Base-by-base conservation (phyloP, 371 early-diverging fungal genomes). In the Actinomucor elegans region DNA sequence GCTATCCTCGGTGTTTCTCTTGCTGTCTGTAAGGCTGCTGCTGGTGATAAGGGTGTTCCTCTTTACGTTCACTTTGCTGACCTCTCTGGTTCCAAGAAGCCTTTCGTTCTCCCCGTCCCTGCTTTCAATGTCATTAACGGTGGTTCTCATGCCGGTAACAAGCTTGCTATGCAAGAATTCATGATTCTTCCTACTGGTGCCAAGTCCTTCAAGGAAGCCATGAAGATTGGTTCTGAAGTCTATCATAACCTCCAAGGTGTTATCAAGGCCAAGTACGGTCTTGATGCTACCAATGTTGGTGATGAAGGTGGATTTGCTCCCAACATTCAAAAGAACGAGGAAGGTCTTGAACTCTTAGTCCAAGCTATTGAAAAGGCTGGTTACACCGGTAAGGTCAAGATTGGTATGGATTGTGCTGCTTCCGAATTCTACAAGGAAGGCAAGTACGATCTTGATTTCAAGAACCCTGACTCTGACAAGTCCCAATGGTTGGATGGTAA, bases 241-340 rank as follows among this genome's bases (percentile, higher is more conserved):
- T 99, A 99, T 86, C 94, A 96, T 80, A 67, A 82, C 67, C 83
- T 99, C 54, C 99, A 98, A 86, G 53, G 72, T 17, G 94, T 95
- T 59, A 97, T 99, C 86, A 96, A 96, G 88, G 77, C 84, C 73
- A 94, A 98, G 87, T 99, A 98, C 79, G 98, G 99, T 52, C 94
- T 91, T 72, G 98, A 97, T 73, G 94, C 96, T 64, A 97, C 95
- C 80, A 94, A 95, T 73, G 99, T 99, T 56, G 99, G 99, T 71
- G 99, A 99, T 71, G 99, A 99, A 83, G 99, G 99, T 71, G 99
- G 99, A 61, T 99, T 99, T 75, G 99, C 99, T 38, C 99, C 99
- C 70, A 98, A 99, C 81, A 94, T 99, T 64, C 94, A 94, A 81
- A 90, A 95, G 69, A 92, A 91, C 86, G 85, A 86, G 64, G 99